Evolutionary conservation across 768 basidiomycete genomes (phyloP).

Genomic region (Austroboletus festivus): DNA sequence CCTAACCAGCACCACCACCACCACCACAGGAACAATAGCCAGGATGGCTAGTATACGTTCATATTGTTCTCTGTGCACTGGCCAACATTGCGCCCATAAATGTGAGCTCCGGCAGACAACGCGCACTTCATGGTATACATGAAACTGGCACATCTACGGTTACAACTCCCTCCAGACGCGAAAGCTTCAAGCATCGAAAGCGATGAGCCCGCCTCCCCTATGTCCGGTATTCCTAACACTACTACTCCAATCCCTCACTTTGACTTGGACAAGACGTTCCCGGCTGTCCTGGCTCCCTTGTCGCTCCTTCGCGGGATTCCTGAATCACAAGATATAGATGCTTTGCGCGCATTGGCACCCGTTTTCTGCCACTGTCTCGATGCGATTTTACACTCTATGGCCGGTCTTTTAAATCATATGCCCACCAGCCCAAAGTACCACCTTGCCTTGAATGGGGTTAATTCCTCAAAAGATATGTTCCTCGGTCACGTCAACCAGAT

Average conservation of each 20-base stretch:
- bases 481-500: slow-evolving; percentile 18
- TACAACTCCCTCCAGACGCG: not conserved
- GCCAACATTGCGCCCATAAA: not conserved
- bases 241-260: slow-evolving; percentile 17
- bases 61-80: slow-evolving; percentile 23
- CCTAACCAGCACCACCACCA: no score
- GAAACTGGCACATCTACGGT: not conserved
- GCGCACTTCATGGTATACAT: slow-evolving; percentile 14
- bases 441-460: slow-evolving; percentile 19
- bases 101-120: not conserved
- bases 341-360: slow-evolving; percentile 27
- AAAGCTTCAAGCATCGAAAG: slow-evolving; percentile 26
- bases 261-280: slow-evolving; percentile 34
- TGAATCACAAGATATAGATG: slow-evolving; percentile 23
- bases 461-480: slow-evolving; percentile 23
- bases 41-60: no score
- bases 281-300: slow-evolving; percentile 33
- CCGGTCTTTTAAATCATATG: slow-evolving; percentile 20
- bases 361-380: slow-evolving; percentile 25
- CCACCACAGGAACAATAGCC: no score
- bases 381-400: slow-evolving; percentile 28
- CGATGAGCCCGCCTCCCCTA: slow-evolving; percentile 25
- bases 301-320: slow-evolving; percentile 26
- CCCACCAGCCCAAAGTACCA: slow-evolving; percentile 20
- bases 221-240: slow-evolving; percentile 11